These are phyloP conservation scores for Nakazawaea ernobii DNA, from an alignment of 805 yeast species.

Conservation along the genomic window DNA sequence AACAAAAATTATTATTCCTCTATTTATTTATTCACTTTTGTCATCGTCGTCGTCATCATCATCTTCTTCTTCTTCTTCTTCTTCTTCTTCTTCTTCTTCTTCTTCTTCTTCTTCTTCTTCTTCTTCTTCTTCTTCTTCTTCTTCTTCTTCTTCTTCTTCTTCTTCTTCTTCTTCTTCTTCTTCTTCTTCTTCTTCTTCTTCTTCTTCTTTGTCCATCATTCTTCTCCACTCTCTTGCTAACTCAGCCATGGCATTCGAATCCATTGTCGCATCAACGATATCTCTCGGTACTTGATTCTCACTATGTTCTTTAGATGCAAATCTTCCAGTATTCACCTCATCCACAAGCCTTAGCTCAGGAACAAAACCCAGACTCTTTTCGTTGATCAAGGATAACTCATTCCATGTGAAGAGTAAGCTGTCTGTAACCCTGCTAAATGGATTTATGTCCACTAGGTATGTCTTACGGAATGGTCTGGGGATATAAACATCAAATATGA, in stretches of 20 bases:
- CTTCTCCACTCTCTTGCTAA: conserved; percentile 54
- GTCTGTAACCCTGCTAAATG: conserved; percentile 76
- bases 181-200: conserved; percentile 20
- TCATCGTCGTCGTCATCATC: not conserved
- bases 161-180: conserved; percentile 31
- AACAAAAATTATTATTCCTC: too few species aligned
- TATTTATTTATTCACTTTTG: too few species aligned
- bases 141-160: conserved; percentile 22
- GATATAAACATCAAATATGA: conserved; percentile 76
- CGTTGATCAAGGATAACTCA: conserved; percentile 45
- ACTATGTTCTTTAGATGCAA: conserved; percentile 76
- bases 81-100: conserved; percentile 35
- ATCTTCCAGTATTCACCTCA: conserved; percentile 65
- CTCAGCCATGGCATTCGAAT: conserved; percentile 65
- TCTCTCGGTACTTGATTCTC: conserved; percentile 92
- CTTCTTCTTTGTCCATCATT: conserved; percentile 22
- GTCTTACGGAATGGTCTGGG: conserved; percentile 68
- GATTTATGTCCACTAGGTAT: conserved; percentile 79
- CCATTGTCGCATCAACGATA: conserved; percentile 75
- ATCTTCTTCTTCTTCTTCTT: conserved; percentile 26
- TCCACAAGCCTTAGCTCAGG: conserved; percentile 63
- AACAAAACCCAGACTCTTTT: conserved; percentile 25
- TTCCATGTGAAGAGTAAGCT: conserved; percentile 79
- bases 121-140: conserved; percentile 36
- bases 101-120: conserved; percentile 21